These are phyloP conservation scores for Blepharisma japonicum DNA, from an alignment of 73 alveolate genomes.

Conservation along the genomic window DNA sequence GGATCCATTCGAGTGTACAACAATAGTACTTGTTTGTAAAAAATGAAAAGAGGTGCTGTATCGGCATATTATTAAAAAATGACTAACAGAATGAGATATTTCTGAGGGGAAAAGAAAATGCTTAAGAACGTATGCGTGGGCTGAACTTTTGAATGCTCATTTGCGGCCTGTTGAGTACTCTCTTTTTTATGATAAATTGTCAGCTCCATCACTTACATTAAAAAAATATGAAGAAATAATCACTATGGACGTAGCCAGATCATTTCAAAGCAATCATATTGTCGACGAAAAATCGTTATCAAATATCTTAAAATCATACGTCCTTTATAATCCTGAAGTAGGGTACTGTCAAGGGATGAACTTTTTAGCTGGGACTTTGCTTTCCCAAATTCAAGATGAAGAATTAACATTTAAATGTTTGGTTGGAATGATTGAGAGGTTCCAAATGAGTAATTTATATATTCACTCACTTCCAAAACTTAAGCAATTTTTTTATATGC, in stretches of 20 bases:
- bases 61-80: background rate
- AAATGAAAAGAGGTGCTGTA: background rate
- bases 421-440: slow-evolving; percentile 57
- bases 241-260: slow-evolving; percentile 18
- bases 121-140: too few relatives aligned
- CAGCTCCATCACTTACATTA: too few relatives aligned
- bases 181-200: too few relatives aligned
- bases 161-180: too few relatives aligned
- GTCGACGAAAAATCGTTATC: slow-evolving; percentile 47
- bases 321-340: slow-evolving; percentile 61
- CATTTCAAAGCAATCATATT: background rate
- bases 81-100: background rate
- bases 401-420: slow-evolving; percentile 69
- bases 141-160: too few relatives aligned
- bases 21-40: background rate
- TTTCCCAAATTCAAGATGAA: slow-evolving; percentile 62
- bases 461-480: slow-evolving; percentile 48
- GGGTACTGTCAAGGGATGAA: slow-evolving; percentile 93
- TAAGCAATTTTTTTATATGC: slow-evolving; percentile 64
- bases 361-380: slow-evolving; percentile 79
- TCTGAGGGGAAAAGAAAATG: too few relatives aligned
- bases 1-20: background rate
- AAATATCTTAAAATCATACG: slow-evolving; percentile 75
- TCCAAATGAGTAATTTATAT: slow-evolving; percentile 41
- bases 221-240: background rate